A percentile compares a stretch with the other conserved stretches of the same genome.
phyloP scores from a whole-genome alignment of 2,329 filamentous ascomycete genomes.

The Hymenoscyphus occultus region DNA sequence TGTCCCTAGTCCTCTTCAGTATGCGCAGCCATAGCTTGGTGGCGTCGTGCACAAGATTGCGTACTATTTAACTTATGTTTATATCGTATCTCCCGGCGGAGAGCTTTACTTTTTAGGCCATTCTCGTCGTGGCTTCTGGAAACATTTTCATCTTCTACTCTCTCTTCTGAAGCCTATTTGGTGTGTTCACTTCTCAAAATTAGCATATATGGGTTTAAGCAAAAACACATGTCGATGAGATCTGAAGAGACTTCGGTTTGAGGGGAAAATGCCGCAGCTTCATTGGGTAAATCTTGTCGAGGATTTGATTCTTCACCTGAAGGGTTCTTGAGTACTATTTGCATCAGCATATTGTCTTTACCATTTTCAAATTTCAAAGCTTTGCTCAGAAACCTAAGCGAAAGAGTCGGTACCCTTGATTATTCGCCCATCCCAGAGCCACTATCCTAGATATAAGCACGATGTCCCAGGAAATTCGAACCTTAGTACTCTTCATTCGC shows the following conservation, averaged over 20 bases:
- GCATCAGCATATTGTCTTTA: too few relatives aligned
- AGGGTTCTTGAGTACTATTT: background rate
- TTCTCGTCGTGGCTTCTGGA: background rate
- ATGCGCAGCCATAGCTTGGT: slow-evolving; percentile 1
- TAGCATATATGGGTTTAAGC: background rate
- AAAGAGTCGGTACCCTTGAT: slow-evolving; percentile 17
- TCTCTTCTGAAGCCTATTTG: background rate
- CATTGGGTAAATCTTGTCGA: background rate
- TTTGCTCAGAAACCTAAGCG: slow-evolving; percentile 13
- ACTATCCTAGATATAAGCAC: slow-evolving; percentile 18
- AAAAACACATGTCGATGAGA: slow-evolving; percentile 1
- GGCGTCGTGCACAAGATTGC: background rate
- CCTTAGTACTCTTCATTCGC: slow-evolving; percentile 14
- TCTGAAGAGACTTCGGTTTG: background rate
- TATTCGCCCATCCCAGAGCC: slow-evolving; percentile 17
- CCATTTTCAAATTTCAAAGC: background rate
- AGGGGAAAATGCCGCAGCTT: slow-evolving; percentile 1
- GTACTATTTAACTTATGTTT: background rate
- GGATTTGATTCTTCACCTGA: background rate
- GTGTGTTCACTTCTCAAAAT: background rate
- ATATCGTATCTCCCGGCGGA: background rate
- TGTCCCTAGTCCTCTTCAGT: background rate
- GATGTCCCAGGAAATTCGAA: slow-evolving; percentile 18
- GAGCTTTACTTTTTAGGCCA: background rate
- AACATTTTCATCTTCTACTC: background rate